phyloP scores from a whole-genome alignment of 129 eudicot species.

The Artemisia annua region DNA sequence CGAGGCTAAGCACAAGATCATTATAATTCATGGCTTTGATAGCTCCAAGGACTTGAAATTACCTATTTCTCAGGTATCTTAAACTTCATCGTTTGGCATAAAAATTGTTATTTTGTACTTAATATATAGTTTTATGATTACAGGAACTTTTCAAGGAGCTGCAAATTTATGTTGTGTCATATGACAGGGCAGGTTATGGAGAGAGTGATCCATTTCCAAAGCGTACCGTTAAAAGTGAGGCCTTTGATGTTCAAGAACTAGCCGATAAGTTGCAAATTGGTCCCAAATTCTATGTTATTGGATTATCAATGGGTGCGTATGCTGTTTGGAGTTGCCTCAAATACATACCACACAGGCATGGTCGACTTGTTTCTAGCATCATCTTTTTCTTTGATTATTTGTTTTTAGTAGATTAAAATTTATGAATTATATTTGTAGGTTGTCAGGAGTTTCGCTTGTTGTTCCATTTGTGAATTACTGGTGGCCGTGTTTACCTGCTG shows the following conservation, averaged over 20 bases:
- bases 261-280: constrained; percentile 73
- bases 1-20: constrained; percentile 56
- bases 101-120: too few species aligned
- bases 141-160: constrained; percentile 72
- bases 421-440: constrained; percentile 31
- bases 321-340: constrained; percentile 72
- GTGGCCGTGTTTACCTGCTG: constrained; percentile 64
- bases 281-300: constrained; percentile 63
- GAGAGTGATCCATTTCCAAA: constrained; percentile 80
- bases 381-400: constrained; percentile 11
- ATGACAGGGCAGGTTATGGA: constrained; percentile 87
- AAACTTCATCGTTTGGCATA: too few species aligned
- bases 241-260: constrained; percentile 72
- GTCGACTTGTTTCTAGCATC: not conserved
- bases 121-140: not conserved
- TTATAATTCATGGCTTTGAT: constrained; percentile 63
- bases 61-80: constrained; percentile 60
- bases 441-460: constrained; percentile 62
- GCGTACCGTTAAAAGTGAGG: constrained; percentile 79
- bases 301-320: constrained; percentile 76
- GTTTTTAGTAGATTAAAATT: not conserved
- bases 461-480: constrained; percentile 63
- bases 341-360: constrained; percentile 83
- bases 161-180: constrained; percentile 52
- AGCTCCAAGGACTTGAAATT: constrained; percentile 60